Evolutionary conservation across 139 green algal species (phyloP).

Genomic region (Edaphochlamys debaryana): DNA sequence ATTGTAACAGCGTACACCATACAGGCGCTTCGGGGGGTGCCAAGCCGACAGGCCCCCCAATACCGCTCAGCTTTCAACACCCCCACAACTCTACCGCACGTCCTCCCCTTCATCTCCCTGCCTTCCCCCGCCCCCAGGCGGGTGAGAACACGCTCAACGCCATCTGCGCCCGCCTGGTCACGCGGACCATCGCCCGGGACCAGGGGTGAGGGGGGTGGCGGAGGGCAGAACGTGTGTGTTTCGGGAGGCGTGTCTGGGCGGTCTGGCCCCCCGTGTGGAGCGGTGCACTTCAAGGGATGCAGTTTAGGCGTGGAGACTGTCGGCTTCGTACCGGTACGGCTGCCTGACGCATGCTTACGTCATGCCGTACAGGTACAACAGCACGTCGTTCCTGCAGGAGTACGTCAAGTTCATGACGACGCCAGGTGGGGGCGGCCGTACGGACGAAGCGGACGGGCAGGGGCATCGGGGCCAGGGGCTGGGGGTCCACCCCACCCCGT

Average conservation of each 20-base stretch:
- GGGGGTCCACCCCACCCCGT: no score
- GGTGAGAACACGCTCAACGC: conserved; percentile 79
- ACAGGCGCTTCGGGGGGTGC: no score
- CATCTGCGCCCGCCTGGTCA: conserved; percentile 61
- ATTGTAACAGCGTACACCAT: no score
- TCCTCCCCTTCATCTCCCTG: no score
- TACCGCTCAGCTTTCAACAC: no score
- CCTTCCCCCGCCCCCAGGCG: conserved; percentile 47
- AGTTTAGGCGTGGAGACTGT: no score
- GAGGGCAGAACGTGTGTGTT: neutral
- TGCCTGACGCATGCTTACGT: neutral
- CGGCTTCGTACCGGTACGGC: neutral
- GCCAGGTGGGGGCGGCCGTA: conserved; percentile 46
- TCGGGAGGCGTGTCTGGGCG: no score
- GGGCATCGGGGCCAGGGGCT: no score
- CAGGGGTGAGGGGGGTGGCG: conserved; percentile 29
- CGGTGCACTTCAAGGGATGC: no score
- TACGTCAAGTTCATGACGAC: conserved; percentile 82
- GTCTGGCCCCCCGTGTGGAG: no score
- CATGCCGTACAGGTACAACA: conserved; percentile 46
- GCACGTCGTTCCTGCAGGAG: conserved; percentile 44
- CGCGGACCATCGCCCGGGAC: conserved; percentile 49
- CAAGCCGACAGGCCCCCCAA: neutral
- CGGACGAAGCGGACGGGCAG: no score
- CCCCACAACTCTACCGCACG: no score